phyloP scores from a whole-genome alignment of 192 early-diverging fungal genomes.

The Gryganskiella cystojenkinii region DNA sequence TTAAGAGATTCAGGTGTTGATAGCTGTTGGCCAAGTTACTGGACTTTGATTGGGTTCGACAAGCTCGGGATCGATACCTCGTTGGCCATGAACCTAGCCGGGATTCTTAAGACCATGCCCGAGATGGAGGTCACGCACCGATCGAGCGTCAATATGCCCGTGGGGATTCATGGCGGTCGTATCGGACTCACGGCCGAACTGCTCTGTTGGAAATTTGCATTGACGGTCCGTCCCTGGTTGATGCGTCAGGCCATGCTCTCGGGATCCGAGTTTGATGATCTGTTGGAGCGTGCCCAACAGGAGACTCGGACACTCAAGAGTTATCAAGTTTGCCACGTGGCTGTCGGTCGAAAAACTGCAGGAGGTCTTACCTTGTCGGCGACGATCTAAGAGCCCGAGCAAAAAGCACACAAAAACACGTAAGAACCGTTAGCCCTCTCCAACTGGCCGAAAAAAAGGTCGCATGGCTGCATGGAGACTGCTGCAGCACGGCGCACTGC shows the following conservation, averaged over 20 bases:
- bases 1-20: constrained; percentile 37
- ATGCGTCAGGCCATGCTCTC: constrained; percentile 53
- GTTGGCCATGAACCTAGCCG: constrained; percentile 41
- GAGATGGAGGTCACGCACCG: constrained; percentile 35
- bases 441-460: too few relatives aligned
- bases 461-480: too few relatives aligned
- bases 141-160: constrained; percentile 43
- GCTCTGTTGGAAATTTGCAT: constrained; percentile 30
- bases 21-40: constrained; percentile 52
- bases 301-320: constrained; percentile 44
- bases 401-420: not conserved
- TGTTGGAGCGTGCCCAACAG: constrained; percentile 36
- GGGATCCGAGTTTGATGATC: constrained; percentile 41
- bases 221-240: constrained; percentile 40
- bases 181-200: constrained; percentile 35
- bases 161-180: constrained; percentile 47
- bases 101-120: constrained; percentile 46
- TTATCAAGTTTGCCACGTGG: constrained; percentile 44
- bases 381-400: not conserved
- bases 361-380: not conserved
- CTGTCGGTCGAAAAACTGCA: constrained; percentile 35
- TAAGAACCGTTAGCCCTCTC: too few relatives aligned
- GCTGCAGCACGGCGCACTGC: too few relatives aligned
- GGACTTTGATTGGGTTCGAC: constrained; percentile 49
- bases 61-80: constrained; percentile 49